phyloP scores from a whole-genome alignment of 2,329 filamentous ascomycete genomes.

The Diplodia corticola region DNA sequence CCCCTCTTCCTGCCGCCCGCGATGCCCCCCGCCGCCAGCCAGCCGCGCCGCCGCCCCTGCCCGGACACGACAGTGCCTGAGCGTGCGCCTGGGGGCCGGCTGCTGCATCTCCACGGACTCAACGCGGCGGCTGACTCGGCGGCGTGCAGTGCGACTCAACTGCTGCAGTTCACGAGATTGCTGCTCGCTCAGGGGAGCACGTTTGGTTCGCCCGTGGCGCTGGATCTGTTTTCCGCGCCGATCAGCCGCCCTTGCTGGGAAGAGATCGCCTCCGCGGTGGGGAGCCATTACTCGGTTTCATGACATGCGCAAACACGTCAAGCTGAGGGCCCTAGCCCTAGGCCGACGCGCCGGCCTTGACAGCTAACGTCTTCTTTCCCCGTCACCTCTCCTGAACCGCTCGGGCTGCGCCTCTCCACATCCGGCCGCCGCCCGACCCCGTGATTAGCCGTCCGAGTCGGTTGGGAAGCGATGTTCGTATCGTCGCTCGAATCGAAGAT shows the following conservation, averaged over 20 bases:
- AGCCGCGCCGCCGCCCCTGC: not conserved
- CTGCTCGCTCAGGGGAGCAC: not conserved
- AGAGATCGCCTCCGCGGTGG: not conserved
- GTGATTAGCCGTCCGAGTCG: not conserved
- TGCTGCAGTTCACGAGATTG: not conserved
- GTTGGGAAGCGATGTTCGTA: not conserved
- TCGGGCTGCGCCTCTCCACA: not conserved
- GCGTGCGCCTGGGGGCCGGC: not conserved
- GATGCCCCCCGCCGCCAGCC: not conserved
- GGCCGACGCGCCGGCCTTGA: constrained; percentile 1
- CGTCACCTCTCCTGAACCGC: not conserved
- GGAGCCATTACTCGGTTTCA: not conserved
- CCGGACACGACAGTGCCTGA: not conserved
- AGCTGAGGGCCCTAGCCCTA: not conserved
- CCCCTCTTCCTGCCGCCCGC: not conserved
- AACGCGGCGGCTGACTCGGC: not conserved
- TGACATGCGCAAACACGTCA: not conserved
- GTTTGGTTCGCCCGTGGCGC: not conserved
- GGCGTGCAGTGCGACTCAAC: not conserved
- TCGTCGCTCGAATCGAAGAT: not conserved
- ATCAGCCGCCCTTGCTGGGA: not conserved
- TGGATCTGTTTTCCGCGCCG: not conserved
- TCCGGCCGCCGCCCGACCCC: not conserved
- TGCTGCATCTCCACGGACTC: not conserved
- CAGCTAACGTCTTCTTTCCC: constrained; percentile 4